Percentiles rank a stretch among this genome's conserved stretches.
Conservation (phyloP, 352 stramenopile species). For the Phytophthora crassamura region DNA sequence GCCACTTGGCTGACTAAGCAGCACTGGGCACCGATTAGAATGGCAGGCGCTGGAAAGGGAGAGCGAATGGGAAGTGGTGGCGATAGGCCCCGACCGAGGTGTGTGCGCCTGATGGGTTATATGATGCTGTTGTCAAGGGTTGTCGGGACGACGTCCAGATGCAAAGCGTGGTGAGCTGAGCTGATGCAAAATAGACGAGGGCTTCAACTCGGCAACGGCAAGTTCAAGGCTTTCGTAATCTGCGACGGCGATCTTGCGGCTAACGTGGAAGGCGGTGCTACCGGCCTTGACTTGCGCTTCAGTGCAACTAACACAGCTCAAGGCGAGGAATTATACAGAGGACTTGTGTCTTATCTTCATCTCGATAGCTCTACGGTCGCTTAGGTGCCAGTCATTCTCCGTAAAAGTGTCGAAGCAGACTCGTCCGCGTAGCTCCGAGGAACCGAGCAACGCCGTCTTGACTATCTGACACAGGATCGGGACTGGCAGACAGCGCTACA, state of each 20-base stretch:
- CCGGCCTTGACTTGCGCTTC: no score
- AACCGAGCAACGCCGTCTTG: slow-evolving; percentile 23
- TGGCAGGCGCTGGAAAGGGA: neutral
- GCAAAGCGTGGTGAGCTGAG: slow-evolving; percentile 3
- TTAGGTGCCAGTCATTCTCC: slow-evolving; percentile 13
- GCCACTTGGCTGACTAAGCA: slow-evolving; percentile 14
- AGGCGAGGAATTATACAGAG: no score
- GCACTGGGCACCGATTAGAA: slow-evolving; percentile 1
- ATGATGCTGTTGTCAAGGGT: no score
- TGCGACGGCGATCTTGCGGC: slow-evolving; percentile 5
- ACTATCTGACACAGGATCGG: slow-evolving; percentile 12
- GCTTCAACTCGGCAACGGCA: slow-evolving; percentile 19
- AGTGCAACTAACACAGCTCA: no score
- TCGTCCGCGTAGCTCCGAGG: slow-evolving; percentile 31
- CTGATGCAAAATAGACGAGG: slow-evolving; percentile 6
- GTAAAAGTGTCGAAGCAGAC: slow-evolving; percentile 37
- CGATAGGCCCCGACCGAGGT: no score
- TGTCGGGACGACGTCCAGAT: no score
- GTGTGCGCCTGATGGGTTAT: no score
- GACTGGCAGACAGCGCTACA: slow-evolving; percentile 19
- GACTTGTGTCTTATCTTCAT: slow-evolving; percentile 3
- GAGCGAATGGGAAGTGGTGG: no score
- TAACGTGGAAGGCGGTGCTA: neutral
- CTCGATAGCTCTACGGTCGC: slow-evolving; percentile 2
- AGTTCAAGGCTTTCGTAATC: slow-evolving; percentile 9